Conservation (phyloP, 306 rosid species). For the Arachis hypogaea region DNA sequence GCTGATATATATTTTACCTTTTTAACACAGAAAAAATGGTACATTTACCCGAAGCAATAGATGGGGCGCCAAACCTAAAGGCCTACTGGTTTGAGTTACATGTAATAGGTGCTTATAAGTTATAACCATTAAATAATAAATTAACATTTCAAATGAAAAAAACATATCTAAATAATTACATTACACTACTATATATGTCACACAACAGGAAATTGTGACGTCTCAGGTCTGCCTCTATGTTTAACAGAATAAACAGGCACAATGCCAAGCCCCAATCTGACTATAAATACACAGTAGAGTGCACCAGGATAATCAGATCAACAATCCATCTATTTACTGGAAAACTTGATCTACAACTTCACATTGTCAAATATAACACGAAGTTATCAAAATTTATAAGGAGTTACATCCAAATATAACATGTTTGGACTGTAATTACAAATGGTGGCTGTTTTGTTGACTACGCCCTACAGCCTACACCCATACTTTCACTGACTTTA, state of each 20-base stretch:
- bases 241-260: not conserved
- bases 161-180: too few species aligned
- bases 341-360: not conserved
- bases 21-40: not conserved
- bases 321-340: not conserved
- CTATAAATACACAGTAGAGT: not conserved
- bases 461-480: not conserved
- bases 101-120: not conserved
- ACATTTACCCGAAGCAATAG: not conserved
- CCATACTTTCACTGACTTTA: not conserved
- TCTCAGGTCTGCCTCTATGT: not conserved
- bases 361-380: conserved; percentile 16
- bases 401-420: not conserved
- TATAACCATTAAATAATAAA: not conserved
- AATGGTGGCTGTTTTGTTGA: not conserved
- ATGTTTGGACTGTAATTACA: not conserved
- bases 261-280: not conserved
- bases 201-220: not conserved
- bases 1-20: not conserved
- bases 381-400: not conserved
- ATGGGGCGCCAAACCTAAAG: not conserved
- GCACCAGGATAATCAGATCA: conserved; percentile 2
- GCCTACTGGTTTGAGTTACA: not conserved
- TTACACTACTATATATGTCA: not conserved
- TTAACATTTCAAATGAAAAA: not conserved